phyloP scores from a whole-genome alignment of 2,329 filamentous ascomycete genomes.

The Monosporascus cannonballus region DNA sequence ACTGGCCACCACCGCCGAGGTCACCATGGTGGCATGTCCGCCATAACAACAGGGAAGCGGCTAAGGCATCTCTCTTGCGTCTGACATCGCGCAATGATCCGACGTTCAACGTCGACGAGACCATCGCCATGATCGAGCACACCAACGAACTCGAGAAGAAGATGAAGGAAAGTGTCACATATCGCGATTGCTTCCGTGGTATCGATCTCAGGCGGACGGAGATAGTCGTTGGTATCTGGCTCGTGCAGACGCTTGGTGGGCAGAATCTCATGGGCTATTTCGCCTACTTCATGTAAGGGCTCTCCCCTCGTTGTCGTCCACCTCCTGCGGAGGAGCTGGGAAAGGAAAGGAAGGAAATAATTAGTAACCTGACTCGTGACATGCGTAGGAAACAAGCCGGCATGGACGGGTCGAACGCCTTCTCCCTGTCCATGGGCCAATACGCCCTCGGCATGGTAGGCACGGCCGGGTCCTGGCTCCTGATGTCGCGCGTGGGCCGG shows the following conservation, averaged over 20 bases:
- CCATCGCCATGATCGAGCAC: conserved; percentile 47
- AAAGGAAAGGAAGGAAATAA: not conserved
- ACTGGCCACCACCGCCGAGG: conserved; percentile 11
- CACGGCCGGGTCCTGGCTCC: conserved; percentile 43
- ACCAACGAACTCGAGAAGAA: conserved; percentile 44
- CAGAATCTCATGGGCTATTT: conserved; percentile 45
- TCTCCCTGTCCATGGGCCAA: conserved; percentile 40
- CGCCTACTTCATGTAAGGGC: conserved; percentile 34
- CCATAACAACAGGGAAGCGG: conserved; percentile 33
- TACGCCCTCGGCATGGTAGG: conserved; percentile 46
- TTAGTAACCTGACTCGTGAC: not conserved
- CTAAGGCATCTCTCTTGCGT: conserved; percentile 34
- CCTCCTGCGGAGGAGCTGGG: conserved; percentile 5
- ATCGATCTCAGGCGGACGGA: conserved; percentile 47
- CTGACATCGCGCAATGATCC: conserved; percentile 33
- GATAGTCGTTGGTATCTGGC: conserved; percentile 43
- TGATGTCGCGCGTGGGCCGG: conserved; percentile 43
- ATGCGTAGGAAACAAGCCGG: conserved; percentile 34
- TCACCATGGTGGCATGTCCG: conserved; percentile 48
- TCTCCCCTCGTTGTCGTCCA: not conserved
- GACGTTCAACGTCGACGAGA: conserved; percentile 38
- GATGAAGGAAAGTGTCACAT: conserved; percentile 36
- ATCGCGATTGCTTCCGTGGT: conserved; percentile 46
- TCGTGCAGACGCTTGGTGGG: conserved; percentile 42
- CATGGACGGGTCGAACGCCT: conserved; percentile 36